Evolutionary conservation across 495 filamentous ascomycete genomes (phyloP).

Genomic region (Podospora sp.): DNA sequence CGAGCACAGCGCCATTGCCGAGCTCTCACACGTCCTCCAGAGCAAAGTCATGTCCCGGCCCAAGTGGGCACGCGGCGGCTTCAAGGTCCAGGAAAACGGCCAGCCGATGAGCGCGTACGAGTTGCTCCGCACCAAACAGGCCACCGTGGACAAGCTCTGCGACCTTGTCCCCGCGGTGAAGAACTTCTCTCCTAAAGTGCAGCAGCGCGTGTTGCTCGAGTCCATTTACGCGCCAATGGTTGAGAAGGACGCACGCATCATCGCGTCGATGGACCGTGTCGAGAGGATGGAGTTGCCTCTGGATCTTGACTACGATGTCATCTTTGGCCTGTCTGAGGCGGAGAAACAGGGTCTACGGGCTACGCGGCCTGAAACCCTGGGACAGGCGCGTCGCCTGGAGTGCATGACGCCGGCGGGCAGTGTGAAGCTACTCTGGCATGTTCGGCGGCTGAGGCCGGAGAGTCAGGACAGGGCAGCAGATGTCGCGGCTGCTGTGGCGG

Average conservation of each 20-base stretch:
- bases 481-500: constrained; percentile 27
- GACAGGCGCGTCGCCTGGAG: constrained; percentile 86
- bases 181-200: constrained; percentile 57
- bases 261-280: constrained; percentile 69
- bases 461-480: constrained; percentile 4
- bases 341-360: constrained; percentile 71
- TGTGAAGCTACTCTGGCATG: constrained; percentile 58
- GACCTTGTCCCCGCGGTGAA: constrained; percentile 54
- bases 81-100: constrained; percentile 63
- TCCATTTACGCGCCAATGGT: constrained; percentile 85
- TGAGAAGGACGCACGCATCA: constrained; percentile 63
- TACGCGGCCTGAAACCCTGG: constrained; percentile 77
- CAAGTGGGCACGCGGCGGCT: constrained; percentile 70
- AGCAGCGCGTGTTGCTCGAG: constrained; percentile 73
- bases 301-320: constrained; percentile 73
- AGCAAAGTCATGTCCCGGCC: constrained; percentile 55
- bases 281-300: constrained; percentile 72
- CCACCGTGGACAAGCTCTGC: constrained; percentile 58
- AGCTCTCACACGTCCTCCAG: constrained; percentile 62
- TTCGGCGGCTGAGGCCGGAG: constrained; percentile 27
- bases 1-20: constrained; percentile 63
- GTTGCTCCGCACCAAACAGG: constrained; percentile 64
- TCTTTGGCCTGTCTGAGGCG: constrained; percentile 75
- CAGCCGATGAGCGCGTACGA: constrained; percentile 70
- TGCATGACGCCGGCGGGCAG: constrained; percentile 69